Evolutionary conservation across 2,329 filamentous ascomycete genomes (phyloP).

Genomic region (Lasiodiplodia hormozganensis): DNA sequence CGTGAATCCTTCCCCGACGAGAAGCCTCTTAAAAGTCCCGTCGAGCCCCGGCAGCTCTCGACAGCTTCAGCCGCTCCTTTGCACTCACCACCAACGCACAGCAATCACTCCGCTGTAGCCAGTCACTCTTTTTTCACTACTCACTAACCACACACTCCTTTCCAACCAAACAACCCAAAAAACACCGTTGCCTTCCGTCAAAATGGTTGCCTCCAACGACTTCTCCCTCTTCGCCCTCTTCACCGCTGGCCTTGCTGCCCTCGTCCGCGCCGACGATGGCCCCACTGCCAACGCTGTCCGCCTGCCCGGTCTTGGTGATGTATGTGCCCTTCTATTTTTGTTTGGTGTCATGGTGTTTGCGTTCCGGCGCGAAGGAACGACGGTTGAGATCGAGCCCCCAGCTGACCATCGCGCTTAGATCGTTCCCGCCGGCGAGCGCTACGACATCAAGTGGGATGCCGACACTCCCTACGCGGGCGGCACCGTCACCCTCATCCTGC

Average conservation of each 20-base stretch:
- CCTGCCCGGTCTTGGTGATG: slow-evolving; percentile 58
- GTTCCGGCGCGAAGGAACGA: neutral
- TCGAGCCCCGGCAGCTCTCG: neutral
- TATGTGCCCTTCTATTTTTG: slow-evolving; percentile 33
- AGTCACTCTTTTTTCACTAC: slow-evolving; percentile 33
- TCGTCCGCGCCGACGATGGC: slow-evolving; percentile 41
- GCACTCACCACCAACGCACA: slow-evolving; percentile 5
- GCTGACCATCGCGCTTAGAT: slow-evolving; percentile 38
- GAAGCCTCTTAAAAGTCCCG: slow-evolving; percentile 8
- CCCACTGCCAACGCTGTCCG: slow-evolving; percentile 62
- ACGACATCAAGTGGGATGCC: slow-evolving; percentile 65
- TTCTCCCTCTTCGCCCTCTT: slow-evolving; percentile 57
- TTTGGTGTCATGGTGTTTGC: neutral
- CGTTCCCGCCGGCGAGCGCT: slow-evolving; percentile 63
- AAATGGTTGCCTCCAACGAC: slow-evolving; percentile 44
- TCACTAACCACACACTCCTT: neutral
- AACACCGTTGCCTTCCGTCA: slow-evolving; percentile 31
- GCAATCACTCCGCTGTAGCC: slow-evolving; percentile 22
- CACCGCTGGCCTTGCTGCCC: slow-evolving; percentile 60
- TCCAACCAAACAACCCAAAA: slow-evolving; percentile 27
- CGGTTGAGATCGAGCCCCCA: neutral
- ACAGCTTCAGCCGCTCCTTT: slow-evolving; percentile 26
- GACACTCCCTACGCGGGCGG: slow-evolving; percentile 47
- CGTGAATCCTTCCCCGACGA: neutral
- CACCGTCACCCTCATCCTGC: slow-evolving; percentile 65